Evolutionary conservation across 257 asterid species (phyloP), one percentile per base, ranked within the genome.

Genomic region (Nicotiana benthamiana): DNA sequence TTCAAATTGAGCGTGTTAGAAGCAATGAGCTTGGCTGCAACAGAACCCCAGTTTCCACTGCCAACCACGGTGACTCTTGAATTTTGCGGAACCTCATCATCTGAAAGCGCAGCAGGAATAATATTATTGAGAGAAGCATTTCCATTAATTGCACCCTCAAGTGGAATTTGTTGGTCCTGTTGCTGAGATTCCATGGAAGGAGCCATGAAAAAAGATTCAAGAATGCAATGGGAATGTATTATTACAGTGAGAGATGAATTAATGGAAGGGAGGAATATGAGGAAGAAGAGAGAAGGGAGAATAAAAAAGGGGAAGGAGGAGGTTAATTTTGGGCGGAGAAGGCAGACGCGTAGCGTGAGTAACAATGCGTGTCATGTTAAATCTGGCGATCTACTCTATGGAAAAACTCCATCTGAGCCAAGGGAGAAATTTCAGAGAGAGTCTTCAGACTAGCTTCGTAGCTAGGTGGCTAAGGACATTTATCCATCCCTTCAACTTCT

Each of bases 1-100:
- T 60, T 15, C 22, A 87, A 88, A 60, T 86, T 89, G 72, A 89
- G 87, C 30, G 97, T 84, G 84, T 92, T 92, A 84, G 93, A 90
- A 11, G 97, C 98, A 84, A 92, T 92, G 88, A 94, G 98, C 86
- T 91, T 94, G 82, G 97, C 87, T 16, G 98, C 97, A 51, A 94
- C 98, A 87, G 97, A 92, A 3, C 97, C 98, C 98, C 98, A 94
- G 77, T 94, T 94, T 64, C 98, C 98, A 56, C 97, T 92, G 52
- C 97, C 98, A 40, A 94, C 93, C 51, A 94, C 92, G 43, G 98
- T 87, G 84, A 94, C 97, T 83, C 85, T 89, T 1, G 90, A 92
- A 84, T 84, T 90, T 28, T 18, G 36, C 36, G 84, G 48, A 75
- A 84, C 18, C 68, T 76, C 82, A 43, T 74, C 75, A 13, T 17